phyloP scores from a whole-genome alignment of 805 yeast genomes.

The Starmerella vaccinii region DNA sequence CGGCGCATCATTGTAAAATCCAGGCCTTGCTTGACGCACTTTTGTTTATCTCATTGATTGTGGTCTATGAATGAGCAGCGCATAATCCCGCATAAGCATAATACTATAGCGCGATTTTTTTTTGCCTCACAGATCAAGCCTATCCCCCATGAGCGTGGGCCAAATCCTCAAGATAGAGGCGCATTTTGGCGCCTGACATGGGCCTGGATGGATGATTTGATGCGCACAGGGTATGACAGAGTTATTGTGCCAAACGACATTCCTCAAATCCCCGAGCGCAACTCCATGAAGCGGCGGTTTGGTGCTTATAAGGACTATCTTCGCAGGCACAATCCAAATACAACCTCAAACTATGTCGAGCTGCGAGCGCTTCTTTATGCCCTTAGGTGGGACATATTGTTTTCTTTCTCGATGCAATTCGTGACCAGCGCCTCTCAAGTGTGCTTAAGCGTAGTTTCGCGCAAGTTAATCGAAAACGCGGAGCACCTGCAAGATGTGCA shows the following conservation, averaged over 20 bases:
- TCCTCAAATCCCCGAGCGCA: conserved; percentile 13
- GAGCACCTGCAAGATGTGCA: conserved; percentile 10
- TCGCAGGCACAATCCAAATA: conserved; percentile 9
- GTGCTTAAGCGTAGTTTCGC: conserved; percentile 17
- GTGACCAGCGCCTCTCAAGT: conserved; percentile 14
- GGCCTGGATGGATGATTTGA: conserved; percentile 44
- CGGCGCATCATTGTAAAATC: not conserved
- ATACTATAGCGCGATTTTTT: conserved; percentile 11
- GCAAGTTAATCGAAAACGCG: conserved; percentile 15
- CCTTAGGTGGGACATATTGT: conserved; percentile 14
- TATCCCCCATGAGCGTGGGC: conserved; percentile 20
- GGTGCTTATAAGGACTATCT: conserved; percentile 15
- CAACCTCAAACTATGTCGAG: conserved; percentile 12
- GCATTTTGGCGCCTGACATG: conserved; percentile 37
- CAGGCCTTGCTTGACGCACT: not conserved
- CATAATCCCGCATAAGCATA: conserved; percentile 17
- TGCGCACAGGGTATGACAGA: conserved; percentile 29
- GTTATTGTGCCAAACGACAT: conserved; percentile 22
- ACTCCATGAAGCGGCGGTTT: conserved; percentile 15
- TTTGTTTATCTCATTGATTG: not conserved
- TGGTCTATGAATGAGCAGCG: not conserved
- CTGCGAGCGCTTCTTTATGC: conserved; percentile 22
- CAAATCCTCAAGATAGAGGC: conserved; percentile 25
- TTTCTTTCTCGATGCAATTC: conserved; percentile 2
- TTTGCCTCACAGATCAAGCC: conserved; percentile 19